Evolutionary conservation across 83 land plant genomes (phyloP).

Genomic region (Isoetes engelmannii): DNA sequence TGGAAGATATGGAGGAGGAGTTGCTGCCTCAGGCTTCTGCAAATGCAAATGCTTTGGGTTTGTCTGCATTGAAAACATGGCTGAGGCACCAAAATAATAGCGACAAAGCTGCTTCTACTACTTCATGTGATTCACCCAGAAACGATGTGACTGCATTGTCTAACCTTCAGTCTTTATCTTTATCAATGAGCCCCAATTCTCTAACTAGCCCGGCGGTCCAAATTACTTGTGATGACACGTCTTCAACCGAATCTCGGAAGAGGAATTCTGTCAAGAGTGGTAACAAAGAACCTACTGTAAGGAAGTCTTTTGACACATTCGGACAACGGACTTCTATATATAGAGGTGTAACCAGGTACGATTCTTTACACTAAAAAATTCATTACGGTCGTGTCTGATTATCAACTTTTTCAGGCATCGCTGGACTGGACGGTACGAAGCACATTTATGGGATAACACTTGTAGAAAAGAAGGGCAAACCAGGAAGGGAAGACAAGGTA

Average conservation of each 20-base stretch:
- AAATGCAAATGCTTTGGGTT: conserved; percentile 8
- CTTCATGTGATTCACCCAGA: neutral
- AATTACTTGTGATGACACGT: neutral
- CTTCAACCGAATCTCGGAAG: neutral
- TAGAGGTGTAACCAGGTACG: conserved; percentile 12
- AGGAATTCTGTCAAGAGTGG: conserved; percentile 7
- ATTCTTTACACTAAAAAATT: neutral
- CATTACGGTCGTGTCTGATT: neutral
- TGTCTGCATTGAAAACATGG: conserved; percentile 13
- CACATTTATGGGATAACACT: conserved; percentile 55
- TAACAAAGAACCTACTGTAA: conserved; percentile 5
- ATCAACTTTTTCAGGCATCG: conserved; percentile 36
- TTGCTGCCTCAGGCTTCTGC: conserved; percentile 3
- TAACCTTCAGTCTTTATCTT: conserved; percentile 2
- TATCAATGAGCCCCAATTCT: conserved; percentile 14
- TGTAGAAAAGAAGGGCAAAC: conserved; percentile 64
- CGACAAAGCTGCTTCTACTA: neutral
- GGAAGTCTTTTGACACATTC: conserved; percentile 14
- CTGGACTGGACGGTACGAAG: conserved; percentile 50
- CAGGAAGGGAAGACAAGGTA: conserved; percentile 66
- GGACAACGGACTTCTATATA: conserved; percentile 16
- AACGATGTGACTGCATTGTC: neutral
- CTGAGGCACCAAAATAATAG: neutral
- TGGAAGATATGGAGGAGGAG: no score
- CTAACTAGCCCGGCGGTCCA: conserved; percentile 1